A percentile compares a stretch with the other conserved stretches of the same genome.
Evolutionary conservation across 2,329 filamentous ascomycete genomes (phyloP).

Genomic region (Colletotrichum euphorbiae): DNA sequence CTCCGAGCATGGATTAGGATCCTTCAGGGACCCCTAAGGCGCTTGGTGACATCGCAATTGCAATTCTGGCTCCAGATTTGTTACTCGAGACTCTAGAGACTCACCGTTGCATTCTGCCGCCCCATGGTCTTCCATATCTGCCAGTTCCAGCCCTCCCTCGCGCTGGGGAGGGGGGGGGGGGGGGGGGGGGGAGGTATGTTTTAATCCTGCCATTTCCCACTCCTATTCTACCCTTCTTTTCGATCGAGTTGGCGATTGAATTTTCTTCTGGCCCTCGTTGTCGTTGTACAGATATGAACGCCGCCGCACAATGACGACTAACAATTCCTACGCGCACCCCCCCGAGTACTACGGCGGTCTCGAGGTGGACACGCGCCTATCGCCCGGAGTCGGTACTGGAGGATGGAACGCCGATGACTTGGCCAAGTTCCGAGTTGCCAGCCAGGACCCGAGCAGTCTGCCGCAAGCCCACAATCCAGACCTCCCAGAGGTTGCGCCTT

Average conservation of each 20-base stretch:
- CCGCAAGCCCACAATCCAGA: constrained; percentile 23
- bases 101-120: constrained; percentile 13
- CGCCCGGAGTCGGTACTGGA: constrained; percentile 1
- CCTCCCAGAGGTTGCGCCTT: constrained; percentile 21
- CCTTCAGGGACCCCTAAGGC: constrained; percentile 10
- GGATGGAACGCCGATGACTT: constrained; percentile 8
- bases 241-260: neutral
- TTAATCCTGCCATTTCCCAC: neutral
- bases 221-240: neutral
- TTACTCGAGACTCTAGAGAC: too few relatives aligned
- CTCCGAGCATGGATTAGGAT: constrained; percentile 7
- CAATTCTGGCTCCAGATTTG: neutral
- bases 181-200: neutral
- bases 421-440: constrained; percentile 12
- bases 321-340: constrained; percentile 11
- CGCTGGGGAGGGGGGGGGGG: neutral
- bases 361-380: constrained; percentile 29
- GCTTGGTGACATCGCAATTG: constrained; percentile 19
- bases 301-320: constrained; percentile 25
- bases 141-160: neutral
- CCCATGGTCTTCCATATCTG: neutral
- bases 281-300: constrained; percentile 16
- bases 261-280: neutral
- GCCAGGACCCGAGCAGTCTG: constrained; percentile 20
- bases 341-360: constrained; percentile 29